Evolutionary conservation across 148 eudicot genomes (phyloP).

Genomic region (Dysphania ambrosioides): DNA sequence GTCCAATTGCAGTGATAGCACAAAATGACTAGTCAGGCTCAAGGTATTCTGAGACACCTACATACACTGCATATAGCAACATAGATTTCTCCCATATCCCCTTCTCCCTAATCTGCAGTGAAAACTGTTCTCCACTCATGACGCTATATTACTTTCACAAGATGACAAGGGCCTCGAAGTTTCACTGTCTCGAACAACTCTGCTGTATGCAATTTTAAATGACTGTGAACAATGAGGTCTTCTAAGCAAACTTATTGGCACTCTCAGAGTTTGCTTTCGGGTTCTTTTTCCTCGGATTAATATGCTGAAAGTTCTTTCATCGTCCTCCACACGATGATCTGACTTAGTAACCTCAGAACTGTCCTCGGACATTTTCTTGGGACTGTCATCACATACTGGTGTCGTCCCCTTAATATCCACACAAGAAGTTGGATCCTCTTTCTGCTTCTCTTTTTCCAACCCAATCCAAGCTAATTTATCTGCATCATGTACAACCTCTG

Average conservation of each 20-base stretch:
- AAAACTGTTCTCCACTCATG: conserved; percentile 33
- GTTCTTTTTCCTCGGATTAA: conserved; percentile 81
- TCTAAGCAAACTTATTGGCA: conserved; percentile 84
- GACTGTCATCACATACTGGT: conserved; percentile 15
- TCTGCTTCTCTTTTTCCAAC: conserved; percentile 38
- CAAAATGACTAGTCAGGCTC: conserved; percentile 3
- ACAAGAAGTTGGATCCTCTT: conserved; percentile 25
- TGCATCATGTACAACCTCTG: conserved; percentile 39
- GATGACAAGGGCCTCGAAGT: conserved; percentile 49
- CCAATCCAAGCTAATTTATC: conserved; percentile 35
- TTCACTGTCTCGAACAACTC: conserved; percentile 81
- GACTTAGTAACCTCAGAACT: conserved; percentile 19
- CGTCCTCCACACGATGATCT: conserved; percentile 31
- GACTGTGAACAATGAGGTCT: conserved; percentile 84
- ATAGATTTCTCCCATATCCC: conserved; percentile 29
- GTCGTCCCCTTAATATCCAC: conserved; percentile 19
- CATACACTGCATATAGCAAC: not conserved
- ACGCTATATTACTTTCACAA: conserved; percentile 39
- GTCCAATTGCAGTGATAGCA: conserved; percentile 19
- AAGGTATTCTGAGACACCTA: conserved; percentile 14
- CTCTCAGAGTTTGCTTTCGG: conserved; percentile 80
- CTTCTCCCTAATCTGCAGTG: conserved; percentile 17
- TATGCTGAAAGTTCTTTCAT: conserved; percentile 67
- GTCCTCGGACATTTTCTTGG: conserved; percentile 22
- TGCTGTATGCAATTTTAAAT: conserved; percentile 70